A percentile compares a stretch with the other conserved stretches of the same genome.
Evolutionary conservation across 352 stramenopile genomes (phyloP).

Genomic region (Thalassiosira tumida): DNA sequence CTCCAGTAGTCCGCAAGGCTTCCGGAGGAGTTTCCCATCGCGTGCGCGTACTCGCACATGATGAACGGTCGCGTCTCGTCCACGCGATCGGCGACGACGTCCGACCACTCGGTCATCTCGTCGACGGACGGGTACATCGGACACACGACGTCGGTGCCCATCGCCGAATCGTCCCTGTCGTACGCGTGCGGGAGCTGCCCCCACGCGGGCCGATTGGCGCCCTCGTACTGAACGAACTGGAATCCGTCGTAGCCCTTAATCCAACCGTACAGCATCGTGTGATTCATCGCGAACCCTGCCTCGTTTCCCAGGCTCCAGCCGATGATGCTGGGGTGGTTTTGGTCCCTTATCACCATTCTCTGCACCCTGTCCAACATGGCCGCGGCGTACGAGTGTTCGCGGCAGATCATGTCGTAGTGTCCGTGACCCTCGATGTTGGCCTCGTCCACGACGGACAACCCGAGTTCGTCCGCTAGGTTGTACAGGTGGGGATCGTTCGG

Average conservation of each 20-base stretch:
- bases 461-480: constrained; percentile 92
- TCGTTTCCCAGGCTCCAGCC: constrained; percentile 91
- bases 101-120: constrained; percentile 71
- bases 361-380: constrained; percentile 84
- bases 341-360: constrained; percentile 88
- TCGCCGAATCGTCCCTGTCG: constrained; percentile 81
- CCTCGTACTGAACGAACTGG: constrained; percentile 73
- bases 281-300: constrained; percentile 84
- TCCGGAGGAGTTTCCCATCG: constrained; percentile 93
- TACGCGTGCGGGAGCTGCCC: constrained; percentile 78
- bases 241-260: constrained; percentile 69
- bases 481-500: constrained; percentile 91
- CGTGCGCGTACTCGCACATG: constrained; percentile 92
- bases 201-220: constrained; percentile 61
- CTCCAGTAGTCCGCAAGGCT: constrained; percentile 92
- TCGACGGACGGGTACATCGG: constrained; percentile 90
- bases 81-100: constrained; percentile 68
- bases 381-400: constrained; percentile 85
- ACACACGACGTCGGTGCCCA: constrained; percentile 89
- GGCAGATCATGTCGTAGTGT: constrained; percentile 90
- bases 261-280: constrained; percentile 70
- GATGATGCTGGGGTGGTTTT: constrained; percentile 90
- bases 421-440: constrained; percentile 94
- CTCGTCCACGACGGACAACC: constrained; percentile 93
- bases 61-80: constrained; percentile 91